Evolutionary conservation across 352 stramenopile species (phyloP), one percentile per base, ranked within the genome.

Genomic region (Saprolegnia parasitica): DNA sequence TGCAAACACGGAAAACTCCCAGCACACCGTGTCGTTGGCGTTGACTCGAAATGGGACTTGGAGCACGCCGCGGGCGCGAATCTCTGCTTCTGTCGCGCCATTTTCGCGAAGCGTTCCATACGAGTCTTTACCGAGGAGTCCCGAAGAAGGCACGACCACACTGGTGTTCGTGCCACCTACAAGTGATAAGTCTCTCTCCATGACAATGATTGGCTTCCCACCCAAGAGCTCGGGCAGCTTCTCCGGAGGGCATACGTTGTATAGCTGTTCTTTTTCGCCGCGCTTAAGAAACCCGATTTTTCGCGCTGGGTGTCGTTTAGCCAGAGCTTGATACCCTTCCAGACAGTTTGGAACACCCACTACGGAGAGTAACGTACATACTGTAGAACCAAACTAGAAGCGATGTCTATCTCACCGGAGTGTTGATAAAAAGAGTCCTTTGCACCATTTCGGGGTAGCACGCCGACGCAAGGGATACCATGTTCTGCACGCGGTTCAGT

Each of bases 321-420:
- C 86, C 78, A 85, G 16, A 74, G 62, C 37, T 81, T 75, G 47
- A 91, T 75, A 29, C 64, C 73, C 42, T 70, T 78, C 84, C 84
- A 90, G 37, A 89, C 73, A 71, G 88, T 89, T 61, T 88, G 76
- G 68, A 89, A 91, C n/a, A 89, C 61, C 84, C 81, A 91, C 56
- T 64, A 29, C 23, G 29, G 29, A 35, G 29, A 35, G 29, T 35
- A 35, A 6, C 5, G 29, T 35, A 5, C 29, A 35, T 35, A 35
- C 29, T 35, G 29, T 35, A 35, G 29, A 35, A 35, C 29, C 2
- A 35, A 35, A 35, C 29, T 6, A 35, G 29, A 5, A 35, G 5
- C n/a, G 29, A 35, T 35, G 29, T 35, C 29, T 6, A 5, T 35
- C 29, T 35, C 32, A 58, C 61, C 8, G 81, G 80, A 16, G 77